A percentile compares a stretch with the other conserved stretches of the same genome.
Evolutionary conservation across 306 rosid genomes (phyloP).

Genomic region (Begonia fuchsioides): DNA sequence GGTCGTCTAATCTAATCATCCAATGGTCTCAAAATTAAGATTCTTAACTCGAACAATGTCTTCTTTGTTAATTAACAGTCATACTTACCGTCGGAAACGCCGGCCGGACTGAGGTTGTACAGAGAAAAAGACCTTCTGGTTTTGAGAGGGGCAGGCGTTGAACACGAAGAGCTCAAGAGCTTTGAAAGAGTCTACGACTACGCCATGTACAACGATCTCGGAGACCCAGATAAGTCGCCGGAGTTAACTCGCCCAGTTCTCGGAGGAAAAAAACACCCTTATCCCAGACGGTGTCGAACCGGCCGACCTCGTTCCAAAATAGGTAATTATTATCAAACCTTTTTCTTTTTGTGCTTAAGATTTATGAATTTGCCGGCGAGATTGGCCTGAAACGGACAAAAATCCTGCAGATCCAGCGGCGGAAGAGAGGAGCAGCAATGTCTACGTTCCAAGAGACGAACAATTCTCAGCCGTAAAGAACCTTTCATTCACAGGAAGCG

Average conservation of each 20-base stretch:
- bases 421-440: slow-evolving; percentile 13
- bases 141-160: slow-evolving; percentile 24
- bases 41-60: too few species aligned
- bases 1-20: too few species aligned
- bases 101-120: slow-evolving; percentile 19
- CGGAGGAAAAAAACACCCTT: slow-evolving; percentile 14
- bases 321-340: slow-evolving; percentile 3
- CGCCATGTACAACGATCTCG: slow-evolving; percentile 39
- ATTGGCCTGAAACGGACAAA: too few species aligned
- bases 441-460: slow-evolving; percentile 33
- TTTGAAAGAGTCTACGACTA: slow-evolving; percentile 36
- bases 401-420: slow-evolving; percentile 16
- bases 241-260: slow-evolving; percentile 18
- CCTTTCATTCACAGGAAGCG: slow-evolving; percentile 7
- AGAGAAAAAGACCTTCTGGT: slow-evolving; percentile 25
- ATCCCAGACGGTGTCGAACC: slow-evolving; percentile 25
- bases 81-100: slow-evolving; percentile 30
- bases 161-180: slow-evolving; percentile 16
- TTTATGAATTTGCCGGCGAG: too few species aligned
- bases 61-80: slow-evolving; percentile 11
- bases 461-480: slow-evolving; percentile 22
- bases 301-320: slow-evolving; percentile 13
- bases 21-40: neutral
- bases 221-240: slow-evolving; percentile 13
- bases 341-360: too few species aligned